A percentile compares a stretch with the other conserved stretches of the same genome.
phyloP scores from a whole-genome alignment of 495 filamentous ascomycete species.

The Penicillium herquei region DNA sequence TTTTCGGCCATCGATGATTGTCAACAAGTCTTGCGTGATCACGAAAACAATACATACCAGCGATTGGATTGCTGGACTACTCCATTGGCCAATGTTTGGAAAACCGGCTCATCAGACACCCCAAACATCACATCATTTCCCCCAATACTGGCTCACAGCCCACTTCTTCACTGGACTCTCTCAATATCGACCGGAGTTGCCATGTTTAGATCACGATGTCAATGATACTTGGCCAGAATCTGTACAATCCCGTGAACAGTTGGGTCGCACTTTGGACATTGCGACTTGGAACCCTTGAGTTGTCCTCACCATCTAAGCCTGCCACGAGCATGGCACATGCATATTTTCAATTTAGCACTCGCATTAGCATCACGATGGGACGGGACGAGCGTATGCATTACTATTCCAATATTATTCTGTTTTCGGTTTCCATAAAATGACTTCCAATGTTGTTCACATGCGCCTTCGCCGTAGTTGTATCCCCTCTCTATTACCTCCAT shows the following conservation, averaged over 20 bases:
- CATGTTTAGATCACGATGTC: too few relatives aligned
- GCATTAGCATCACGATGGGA: constrained; percentile 15
- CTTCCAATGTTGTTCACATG: too few relatives aligned
- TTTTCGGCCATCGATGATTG: constrained; percentile 67
- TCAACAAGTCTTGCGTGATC: not conserved
- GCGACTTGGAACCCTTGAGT: too few relatives aligned
- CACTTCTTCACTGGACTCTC: not conserved
- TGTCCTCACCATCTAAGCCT: constrained; percentile 2
- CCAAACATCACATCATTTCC: not conserved
- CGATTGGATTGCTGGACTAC: not conserved
- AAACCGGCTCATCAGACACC: not conserved
- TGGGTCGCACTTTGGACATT: too few relatives aligned
- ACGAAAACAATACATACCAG: not conserved
- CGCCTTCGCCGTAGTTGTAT: too few relatives aligned
- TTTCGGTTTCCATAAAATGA: too few relatives aligned
- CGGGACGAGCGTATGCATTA: not conserved
- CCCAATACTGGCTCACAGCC: not conserved
- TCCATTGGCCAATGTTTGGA: not conserved
- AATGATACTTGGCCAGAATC: too few relatives aligned
- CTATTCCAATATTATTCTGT: not conserved
- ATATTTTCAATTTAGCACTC: constrained; percentile 13
- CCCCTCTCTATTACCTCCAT: too few relatives aligned
- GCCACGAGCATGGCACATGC: constrained; percentile 6
- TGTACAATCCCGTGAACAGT: too few relatives aligned
- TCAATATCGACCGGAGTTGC: too few relatives aligned